Evolutionary conservation across 371 early-diverging fungal species (phyloP).

Genomic region (Lichtheimia ornata): DNA sequence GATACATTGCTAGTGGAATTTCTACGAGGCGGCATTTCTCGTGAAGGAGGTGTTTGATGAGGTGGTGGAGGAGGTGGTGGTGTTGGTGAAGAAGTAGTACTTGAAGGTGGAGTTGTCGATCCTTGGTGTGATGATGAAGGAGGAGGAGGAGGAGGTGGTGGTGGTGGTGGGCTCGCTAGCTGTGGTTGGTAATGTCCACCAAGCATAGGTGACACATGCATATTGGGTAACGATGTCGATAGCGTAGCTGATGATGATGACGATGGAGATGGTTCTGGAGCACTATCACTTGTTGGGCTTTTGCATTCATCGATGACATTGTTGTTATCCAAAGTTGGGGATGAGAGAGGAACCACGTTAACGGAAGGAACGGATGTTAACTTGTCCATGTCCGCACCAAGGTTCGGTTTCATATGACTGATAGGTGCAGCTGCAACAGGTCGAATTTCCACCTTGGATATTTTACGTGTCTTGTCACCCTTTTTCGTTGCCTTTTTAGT

Average conservation of each 20-base stretch:
- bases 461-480: conserved; percentile 26
- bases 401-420: neutral
- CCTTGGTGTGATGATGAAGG: neutral
- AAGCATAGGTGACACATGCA: neutral
- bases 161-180: neutral
- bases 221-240: conserved; percentile 4
- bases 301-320: neutral
- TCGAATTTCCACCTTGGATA: conserved; percentile 41
- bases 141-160: too few relatives aligned
- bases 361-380: conserved; percentile 4
- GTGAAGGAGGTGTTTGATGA: neutral
- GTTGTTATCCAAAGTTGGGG: neutral
- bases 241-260: neutral
- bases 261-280: neutral
- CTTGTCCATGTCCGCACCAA: conserved; percentile 11
- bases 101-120: conserved; percentile 12
- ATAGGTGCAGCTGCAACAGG: conserved; percentile 25
- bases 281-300: neutral
- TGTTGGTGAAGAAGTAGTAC: neutral
- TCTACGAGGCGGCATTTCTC: conserved; percentile 13
- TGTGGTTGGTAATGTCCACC: too few relatives aligned
- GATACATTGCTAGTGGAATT: conserved; percentile 31
- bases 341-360: neutral
- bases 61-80: conserved; percentile 27
- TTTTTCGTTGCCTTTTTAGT: conserved; percentile 1